Evolutionary conservation across 2,329 filamentous ascomycete species (phyloP).

Genomic region (Penicillium sp.): DNA sequence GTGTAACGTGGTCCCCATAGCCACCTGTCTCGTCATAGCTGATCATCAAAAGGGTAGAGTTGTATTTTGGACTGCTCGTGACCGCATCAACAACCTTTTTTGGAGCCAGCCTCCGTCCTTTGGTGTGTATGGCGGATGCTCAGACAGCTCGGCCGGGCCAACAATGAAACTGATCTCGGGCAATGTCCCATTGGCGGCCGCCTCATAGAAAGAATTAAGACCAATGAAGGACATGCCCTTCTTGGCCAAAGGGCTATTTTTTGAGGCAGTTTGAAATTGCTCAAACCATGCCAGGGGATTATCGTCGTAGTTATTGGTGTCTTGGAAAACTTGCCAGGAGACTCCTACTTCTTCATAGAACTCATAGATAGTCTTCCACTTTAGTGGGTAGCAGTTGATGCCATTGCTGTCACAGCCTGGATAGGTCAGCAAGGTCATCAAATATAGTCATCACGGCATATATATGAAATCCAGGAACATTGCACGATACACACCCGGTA

Average conservation of each 20-base stretch:
- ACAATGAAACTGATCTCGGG: constrained; percentile 55
- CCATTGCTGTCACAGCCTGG: constrained; percentile 45
- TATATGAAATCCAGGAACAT: not conserved
- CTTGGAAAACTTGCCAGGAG: constrained; percentile 54
- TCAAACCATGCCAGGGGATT: constrained; percentile 56
- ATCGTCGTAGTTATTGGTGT: constrained; percentile 55
- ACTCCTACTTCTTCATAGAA: constrained; percentile 50
- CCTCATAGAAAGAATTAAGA: constrained; percentile 51
- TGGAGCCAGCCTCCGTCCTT: constrained; percentile 57
- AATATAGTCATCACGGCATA: not conserved
- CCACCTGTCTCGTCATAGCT: constrained; percentile 57
- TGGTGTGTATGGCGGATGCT: constrained; percentile 55
- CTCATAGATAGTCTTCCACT: constrained; percentile 55
- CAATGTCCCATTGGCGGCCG: constrained; percentile 52
- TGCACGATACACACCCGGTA: constrained; percentile 38
- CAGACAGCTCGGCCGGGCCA: constrained; percentile 52
- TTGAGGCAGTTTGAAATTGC: constrained; percentile 50
- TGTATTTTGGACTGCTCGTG: constrained; percentile 51
- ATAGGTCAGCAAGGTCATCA: not conserved
- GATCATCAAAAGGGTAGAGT: constrained; percentile 51
- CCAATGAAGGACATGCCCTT: constrained; percentile 50
- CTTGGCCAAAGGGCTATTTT: constrained; percentile 44
- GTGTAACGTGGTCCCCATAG: constrained; percentile 56
- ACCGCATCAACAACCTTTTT: constrained; percentile 54
- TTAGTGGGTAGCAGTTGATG: constrained; percentile 55